Evolutionary conservation across 306 rosid genomes (phyloP).

Genomic region (Morella rubra): DNA sequence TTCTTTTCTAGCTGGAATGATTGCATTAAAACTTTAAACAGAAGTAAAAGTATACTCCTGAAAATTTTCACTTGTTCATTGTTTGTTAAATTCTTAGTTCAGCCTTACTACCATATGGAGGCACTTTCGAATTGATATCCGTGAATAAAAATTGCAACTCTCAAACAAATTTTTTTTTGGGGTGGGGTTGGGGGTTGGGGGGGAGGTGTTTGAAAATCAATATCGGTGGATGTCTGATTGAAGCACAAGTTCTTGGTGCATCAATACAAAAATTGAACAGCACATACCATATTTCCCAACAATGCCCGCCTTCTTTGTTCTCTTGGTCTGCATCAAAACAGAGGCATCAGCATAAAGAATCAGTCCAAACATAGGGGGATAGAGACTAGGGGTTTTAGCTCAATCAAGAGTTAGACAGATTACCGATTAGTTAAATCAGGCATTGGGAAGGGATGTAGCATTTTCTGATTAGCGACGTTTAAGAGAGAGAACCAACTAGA

Average conservation of each 20-base stretch:
- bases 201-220: no score
- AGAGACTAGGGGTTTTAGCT: not conserved
- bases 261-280: not conserved
- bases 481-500: no score
- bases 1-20: not conserved
- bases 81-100: not conserved
- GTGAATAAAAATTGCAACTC: not conserved
- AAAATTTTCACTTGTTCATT: no score
- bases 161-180: no score
- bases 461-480: not conserved
- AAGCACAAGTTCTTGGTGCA: not conserved
- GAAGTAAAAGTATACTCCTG: not conserved
- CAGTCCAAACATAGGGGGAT: not conserved
- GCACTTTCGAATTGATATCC: not conserved
- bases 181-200: no score
- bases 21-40: not conserved
- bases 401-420: not conserved
- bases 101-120: not conserved
- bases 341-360: not conserved
- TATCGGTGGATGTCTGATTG: not conserved
- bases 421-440: not conserved
- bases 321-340: slow-evolving; percentile 66
- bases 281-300: slow-evolving; percentile 79
- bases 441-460: not conserved
- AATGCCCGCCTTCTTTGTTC: slow-evolving; percentile 92